Evolutionary conservation across 2,329 filamentous ascomycete species (phyloP).

Genomic region (Trichophyton mentagrophytes): DNA sequence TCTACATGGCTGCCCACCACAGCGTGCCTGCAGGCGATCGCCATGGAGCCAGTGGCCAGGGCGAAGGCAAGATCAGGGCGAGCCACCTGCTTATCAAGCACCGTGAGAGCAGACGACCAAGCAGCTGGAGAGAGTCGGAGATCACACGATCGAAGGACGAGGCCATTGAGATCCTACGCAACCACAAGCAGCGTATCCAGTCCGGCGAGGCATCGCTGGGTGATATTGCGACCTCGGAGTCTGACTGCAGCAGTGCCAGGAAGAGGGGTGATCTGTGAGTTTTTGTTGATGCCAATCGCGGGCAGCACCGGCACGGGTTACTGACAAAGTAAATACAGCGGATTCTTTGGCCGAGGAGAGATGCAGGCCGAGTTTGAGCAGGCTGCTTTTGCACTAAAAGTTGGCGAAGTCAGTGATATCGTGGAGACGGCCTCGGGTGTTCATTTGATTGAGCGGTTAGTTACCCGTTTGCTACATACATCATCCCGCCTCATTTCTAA

Average conservation of each 20-base stretch:
- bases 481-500: not conserved
- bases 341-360: constrained; percentile 84
- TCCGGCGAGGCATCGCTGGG: constrained; percentile 56
- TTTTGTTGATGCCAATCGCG: not conserved
- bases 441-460: constrained; percentile 88
- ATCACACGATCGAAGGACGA: constrained; percentile 86
- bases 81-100: constrained; percentile 94
- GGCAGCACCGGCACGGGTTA: not conserved
- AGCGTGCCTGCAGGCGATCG: constrained; percentile 37
- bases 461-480: not conserved
- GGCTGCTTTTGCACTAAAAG: constrained; percentile 77
- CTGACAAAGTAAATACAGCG: constrained; percentile 35
- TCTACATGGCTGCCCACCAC: constrained; percentile 85
- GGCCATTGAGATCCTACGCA: constrained; percentile 62
- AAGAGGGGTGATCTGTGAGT: constrained; percentile 79
- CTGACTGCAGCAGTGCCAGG: constrained; percentile 87
- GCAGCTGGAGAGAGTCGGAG: constrained; percentile 81
- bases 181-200: constrained; percentile 63
- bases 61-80: constrained; percentile 77
- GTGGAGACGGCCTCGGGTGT: constrained; percentile 89
- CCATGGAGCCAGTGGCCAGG: constrained; percentile 27
- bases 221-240: constrained; percentile 76
- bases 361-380: constrained; percentile 99
- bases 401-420: constrained; percentile 72
- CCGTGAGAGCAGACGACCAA: constrained; percentile 69